Evolutionary conservation across 2,329 filamentous ascomycete genomes (phyloP).

Genomic region (Tolypocladium ophioglossoides): DNA sequence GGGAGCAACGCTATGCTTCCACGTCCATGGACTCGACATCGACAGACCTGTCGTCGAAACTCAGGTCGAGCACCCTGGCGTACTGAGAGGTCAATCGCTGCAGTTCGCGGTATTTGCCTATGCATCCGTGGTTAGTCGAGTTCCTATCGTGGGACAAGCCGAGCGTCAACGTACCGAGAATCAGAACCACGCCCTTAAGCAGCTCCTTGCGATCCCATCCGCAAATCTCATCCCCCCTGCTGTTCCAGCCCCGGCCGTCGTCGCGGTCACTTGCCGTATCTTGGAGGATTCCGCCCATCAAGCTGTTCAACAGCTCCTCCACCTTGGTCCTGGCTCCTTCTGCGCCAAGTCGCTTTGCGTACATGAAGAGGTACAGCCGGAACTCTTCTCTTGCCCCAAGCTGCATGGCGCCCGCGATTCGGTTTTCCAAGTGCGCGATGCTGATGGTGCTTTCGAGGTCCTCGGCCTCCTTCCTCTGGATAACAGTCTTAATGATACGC

Average conservation of each 20-base stretch:
- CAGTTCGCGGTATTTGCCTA: conserved; percentile 90
- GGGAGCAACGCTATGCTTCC: conserved; percentile 11
- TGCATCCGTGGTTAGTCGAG: conserved; percentile 11
- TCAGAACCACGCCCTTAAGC: conserved; percentile 81
- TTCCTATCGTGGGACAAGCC: not conserved
- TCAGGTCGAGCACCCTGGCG: conserved; percentile 66
- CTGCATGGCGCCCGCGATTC: conserved; percentile 78
- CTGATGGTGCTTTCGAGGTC: conserved; percentile 84
- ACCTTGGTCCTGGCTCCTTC: conserved; percentile 83
- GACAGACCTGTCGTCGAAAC: conserved; percentile 32
- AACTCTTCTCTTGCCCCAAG: conserved; percentile 87
- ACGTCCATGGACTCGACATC: conserved; percentile 34
- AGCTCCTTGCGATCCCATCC: conserved; percentile 86
- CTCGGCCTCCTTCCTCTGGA: conserved; percentile 85
- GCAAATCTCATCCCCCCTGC: conserved; percentile 62
- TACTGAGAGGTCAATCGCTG: conserved; percentile 94
- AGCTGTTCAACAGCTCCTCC: conserved; percentile 75
- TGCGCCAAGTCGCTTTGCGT: conserved; percentile 86
- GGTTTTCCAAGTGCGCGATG: conserved; percentile 90
- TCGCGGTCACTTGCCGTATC: conserved; percentile 39
- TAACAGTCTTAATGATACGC: conserved; percentile 77
- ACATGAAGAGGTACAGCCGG: conserved; percentile 92
- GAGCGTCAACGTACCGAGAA: conserved; percentile 59
- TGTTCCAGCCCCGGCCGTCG: conserved; percentile 50
- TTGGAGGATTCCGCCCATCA: conserved; percentile 62